Conservation (phyloP, 2,329 filamentous ascomycete species). For the Hysterium pulicare region DNA sequence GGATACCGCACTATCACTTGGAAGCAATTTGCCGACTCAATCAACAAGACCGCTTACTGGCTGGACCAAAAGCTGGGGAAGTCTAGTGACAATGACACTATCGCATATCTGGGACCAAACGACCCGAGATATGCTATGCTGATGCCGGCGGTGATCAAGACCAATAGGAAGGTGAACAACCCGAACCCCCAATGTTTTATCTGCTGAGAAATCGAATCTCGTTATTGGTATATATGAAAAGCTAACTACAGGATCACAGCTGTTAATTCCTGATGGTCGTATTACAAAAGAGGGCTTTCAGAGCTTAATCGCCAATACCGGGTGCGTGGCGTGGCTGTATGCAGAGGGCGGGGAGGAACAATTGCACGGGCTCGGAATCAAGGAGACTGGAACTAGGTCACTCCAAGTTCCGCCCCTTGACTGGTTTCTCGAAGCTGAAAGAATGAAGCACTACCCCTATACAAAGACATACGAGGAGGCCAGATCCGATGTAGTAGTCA, state of each 20-base stretch:
- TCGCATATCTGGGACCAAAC: slow-evolving; percentile 15
- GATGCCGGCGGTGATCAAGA: slow-evolving; percentile 12
- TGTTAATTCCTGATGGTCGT: slow-evolving; percentile 13
- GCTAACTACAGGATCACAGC: slow-evolving; percentile 2
- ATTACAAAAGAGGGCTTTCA: slow-evolving; percentile 10
- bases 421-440: slow-evolving; percentile 9
- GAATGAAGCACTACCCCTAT: slow-evolving; percentile 9
- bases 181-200: neutral
- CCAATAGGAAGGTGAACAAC: slow-evolving; percentile 9
- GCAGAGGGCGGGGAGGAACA: slow-evolving; percentile 8
- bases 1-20: slow-evolving; percentile 15
- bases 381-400: neutral
- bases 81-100: slow-evolving; percentile 6
- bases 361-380: slow-evolving; percentile 2
- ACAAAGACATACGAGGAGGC: slow-evolving; percentile 14
- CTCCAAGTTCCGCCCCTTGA: slow-evolving; percentile 8
- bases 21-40: slow-evolving; percentile 9
- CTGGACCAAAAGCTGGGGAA: slow-evolving; percentile 14
- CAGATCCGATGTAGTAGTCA: slow-evolving; percentile 11
- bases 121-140: slow-evolving; percentile 14
- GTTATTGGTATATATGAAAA: neutral
- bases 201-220: no score
- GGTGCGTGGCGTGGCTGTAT: slow-evolving; percentile 14
- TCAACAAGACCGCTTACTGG: slow-evolving; percentile 17
- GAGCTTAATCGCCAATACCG: slow-evolving; percentile 6